Evolutionary conservation across 2,329 filamentous ascomycete species (phyloP).

Genomic region (Lachnellula suecica): DNA sequence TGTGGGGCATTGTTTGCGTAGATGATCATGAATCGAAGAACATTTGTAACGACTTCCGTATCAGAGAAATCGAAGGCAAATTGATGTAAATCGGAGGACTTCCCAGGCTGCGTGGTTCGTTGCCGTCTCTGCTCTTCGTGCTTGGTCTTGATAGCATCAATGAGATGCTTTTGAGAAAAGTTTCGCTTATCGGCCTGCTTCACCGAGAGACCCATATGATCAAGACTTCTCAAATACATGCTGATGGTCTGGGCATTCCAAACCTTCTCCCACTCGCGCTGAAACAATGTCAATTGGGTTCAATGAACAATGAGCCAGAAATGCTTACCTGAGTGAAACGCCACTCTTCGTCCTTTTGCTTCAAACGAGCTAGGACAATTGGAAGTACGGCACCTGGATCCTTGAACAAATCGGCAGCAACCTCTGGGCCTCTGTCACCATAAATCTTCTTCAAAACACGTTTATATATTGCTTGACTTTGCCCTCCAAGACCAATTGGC

Average conservation of each 20-base stretch:
- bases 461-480: constrained; percentile 95
- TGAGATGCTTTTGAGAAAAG: constrained; percentile 85
- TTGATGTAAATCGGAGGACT: constrained; percentile 64
- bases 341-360: constrained; percentile 98
- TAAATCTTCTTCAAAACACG: constrained; percentile 98
- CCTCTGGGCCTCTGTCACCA: constrained; percentile 79
- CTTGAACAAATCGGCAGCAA: constrained; percentile 83
- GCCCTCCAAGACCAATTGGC: constrained; percentile 80
- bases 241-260: constrained; percentile 95
- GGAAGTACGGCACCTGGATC: constrained; percentile 86
- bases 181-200: constrained; percentile 89
- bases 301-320: constrained; percentile 2
- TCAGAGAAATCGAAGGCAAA: constrained; percentile 74
- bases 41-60: constrained; percentile 63
- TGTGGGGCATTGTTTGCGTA: constrained; percentile 68
- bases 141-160: constrained; percentile 87
- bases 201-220: constrained; percentile 91
- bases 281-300: constrained; percentile 9
- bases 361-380: constrained; percentile 82
- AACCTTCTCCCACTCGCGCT: constrained; percentile 98
- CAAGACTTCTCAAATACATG: constrained; percentile 93
- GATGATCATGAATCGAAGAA: constrained; percentile 61
- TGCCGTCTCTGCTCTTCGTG: constrained; percentile 85
- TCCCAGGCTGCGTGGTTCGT: constrained; percentile 60
- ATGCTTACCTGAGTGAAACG: constrained; percentile 71